Evolutionary conservation across 2,329 filamentous ascomycete species (phyloP).

Genomic region (Cercospora zeina): DNA sequence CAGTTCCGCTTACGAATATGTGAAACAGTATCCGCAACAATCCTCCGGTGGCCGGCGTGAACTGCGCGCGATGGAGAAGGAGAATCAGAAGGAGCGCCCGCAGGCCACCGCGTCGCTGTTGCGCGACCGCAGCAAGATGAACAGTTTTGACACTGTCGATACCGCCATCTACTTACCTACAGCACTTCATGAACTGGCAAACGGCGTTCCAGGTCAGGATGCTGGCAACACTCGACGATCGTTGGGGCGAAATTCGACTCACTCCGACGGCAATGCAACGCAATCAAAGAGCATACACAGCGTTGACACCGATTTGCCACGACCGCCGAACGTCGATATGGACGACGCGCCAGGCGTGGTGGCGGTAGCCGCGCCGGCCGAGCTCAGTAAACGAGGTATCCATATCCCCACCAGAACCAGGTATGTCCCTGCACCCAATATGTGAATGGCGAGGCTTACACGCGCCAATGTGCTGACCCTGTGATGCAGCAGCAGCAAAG

Average conservation of each 20-base stretch:
- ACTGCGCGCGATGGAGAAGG: conserved; percentile 32
- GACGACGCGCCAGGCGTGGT: conserved; percentile 28
- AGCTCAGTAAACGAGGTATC: conserved; percentile 27
- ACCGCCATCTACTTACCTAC: conserved; percentile 29
- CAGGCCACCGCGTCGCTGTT: conserved; percentile 12
- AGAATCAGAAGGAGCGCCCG: conserved; percentile 18
- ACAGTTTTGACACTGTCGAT: conserved; percentile 29
- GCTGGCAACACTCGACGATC: conserved; percentile 21
- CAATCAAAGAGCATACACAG: conserved; percentile 22
- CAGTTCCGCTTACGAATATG: conserved; percentile 31
- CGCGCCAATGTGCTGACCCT: background rate
- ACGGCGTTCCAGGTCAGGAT: conserved; percentile 34
- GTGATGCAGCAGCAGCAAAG: conserved; percentile 7
- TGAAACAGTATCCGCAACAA: conserved; percentile 33
- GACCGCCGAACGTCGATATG: conserved; percentile 31
- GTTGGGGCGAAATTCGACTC: conserved; percentile 20
- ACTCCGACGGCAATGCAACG: conserved; percentile 17
- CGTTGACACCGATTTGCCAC: conserved; percentile 22
- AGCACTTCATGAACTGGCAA: conserved; percentile 9
- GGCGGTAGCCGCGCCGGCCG: conserved; percentile 19
- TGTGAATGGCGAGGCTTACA: background rate
- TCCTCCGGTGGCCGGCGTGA: conserved; percentile 31
- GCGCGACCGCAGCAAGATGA: conserved; percentile 28
- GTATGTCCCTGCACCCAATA: conserved; percentile 22
- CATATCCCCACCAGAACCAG: conserved; percentile 33